Base-by-base conservation (phyloP, 2,329 filamentous ascomycete genomes). In the Cladophialophora carrionii region DNA sequence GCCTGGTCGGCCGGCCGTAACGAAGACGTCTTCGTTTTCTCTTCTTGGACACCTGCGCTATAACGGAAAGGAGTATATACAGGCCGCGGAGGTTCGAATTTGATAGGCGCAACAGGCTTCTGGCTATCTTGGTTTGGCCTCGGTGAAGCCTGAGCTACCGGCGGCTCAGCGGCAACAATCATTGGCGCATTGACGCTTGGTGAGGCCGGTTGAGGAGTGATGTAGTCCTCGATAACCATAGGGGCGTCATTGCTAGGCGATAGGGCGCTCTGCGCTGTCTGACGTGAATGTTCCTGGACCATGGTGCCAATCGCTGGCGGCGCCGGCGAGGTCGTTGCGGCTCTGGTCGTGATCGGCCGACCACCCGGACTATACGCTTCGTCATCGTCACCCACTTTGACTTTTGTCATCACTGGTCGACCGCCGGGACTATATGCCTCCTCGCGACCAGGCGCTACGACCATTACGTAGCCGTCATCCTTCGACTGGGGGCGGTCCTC, bases 341-440 rank as follows among this genome's bases (percentile, higher is more conserved):
- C 4, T 29, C 34, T 60, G 46, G 31, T 22, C 14, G 57, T 20
- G 46, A 60, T 41, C 14, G 57, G 57, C 17, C 57, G 57, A 41
- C 57, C 57, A 10, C 57, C 57, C 22, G 83, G 82, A 66, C 83
- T 85, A 65, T 84, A 85, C 46, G 78, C 74, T 48, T 75, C 72
- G 5, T 69, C 67, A 20, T 67, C 67, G 64, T 52, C 61, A 61
- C 75, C 76, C 63, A 75, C 74, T 26, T 54, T 54, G 26, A 53
- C 55, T 26, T 64, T 62, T 14, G 63, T 64, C 26, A 66, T 62
- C 14, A 60, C 2, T 9, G 84, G 83, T 34, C 84, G 76, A 7
- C 84, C 84, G 24, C 83, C 84, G 24, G 83, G 82, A 65, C 83
- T 85, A 65, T 84, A 85, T 49, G 78, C 74, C 43, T 75, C 72